Conservation (phyloP, 306 rosid species). For the Abrus precatorius region DNA sequence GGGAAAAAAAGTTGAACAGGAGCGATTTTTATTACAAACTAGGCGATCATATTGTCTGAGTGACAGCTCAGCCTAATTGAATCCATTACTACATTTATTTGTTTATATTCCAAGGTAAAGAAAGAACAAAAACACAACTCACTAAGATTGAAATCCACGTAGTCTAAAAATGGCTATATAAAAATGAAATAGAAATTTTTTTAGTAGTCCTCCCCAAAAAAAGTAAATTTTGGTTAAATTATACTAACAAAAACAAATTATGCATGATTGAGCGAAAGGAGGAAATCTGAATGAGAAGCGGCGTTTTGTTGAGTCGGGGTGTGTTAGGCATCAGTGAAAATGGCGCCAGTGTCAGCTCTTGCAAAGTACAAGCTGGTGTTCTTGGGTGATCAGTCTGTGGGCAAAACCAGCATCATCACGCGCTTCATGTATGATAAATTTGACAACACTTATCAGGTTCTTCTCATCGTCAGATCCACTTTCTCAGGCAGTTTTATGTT, state of each 20-base stretch:
- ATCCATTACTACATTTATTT: no score
- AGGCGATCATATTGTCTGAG: no score
- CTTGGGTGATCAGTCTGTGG: constrained; percentile 62
- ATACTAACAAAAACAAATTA: not conserved
- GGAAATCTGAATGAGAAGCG: constrained; percentile 44
- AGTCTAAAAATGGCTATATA: not conserved
- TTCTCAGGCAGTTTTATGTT: not conserved
- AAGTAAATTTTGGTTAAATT: not conserved
- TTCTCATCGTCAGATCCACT: constrained; percentile 36
- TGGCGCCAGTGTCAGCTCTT: constrained; percentile 64
- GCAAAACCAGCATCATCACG: constrained; percentile 64
- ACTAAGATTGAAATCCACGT: not conserved
- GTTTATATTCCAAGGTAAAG: no score
- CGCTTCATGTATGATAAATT: constrained; percentile 66
- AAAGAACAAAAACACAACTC: not conserved
- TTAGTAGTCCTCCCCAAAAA: not conserved
- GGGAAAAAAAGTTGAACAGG: no score
- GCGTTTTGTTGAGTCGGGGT: constrained; percentile 10
- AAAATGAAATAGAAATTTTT: not conserved
- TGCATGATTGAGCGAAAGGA: constrained; percentile 21
- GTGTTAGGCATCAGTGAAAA: constrained; percentile 15
- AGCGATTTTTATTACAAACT: no score
- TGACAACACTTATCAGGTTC: constrained; percentile 61
- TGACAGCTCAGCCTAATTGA: no score
- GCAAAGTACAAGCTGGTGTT: constrained; percentile 65